Conservation (phyloP, 306 rosid genomes). For the Betula pendula region DNA sequence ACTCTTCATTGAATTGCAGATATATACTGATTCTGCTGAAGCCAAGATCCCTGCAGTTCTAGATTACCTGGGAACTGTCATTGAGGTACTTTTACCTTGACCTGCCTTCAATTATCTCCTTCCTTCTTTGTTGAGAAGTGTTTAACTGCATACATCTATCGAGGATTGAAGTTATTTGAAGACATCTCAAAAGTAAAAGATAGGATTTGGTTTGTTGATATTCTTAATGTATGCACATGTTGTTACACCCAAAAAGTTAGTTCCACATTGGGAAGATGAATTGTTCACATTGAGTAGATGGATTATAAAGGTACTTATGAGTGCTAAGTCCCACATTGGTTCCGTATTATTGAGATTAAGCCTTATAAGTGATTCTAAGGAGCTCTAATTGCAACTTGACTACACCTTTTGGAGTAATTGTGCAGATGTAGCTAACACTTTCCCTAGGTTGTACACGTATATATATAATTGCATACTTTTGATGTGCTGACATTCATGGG, state of each 20-base stretch:
- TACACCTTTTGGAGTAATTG: no score
- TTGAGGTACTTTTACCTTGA: conserved; percentile 60
- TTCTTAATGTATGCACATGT: background rate
- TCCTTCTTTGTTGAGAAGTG: background rate
- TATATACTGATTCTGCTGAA: conserved; percentile 88
- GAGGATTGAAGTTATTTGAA: conserved; percentile 18
- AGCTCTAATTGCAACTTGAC: no score
- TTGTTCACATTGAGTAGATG: no score
- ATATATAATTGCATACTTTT: background rate
- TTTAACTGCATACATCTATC: conserved; percentile 5
- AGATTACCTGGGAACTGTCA: conserved; percentile 84
- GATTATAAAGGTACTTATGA: no score
- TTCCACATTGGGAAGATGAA: no score
- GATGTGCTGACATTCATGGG: background rate
- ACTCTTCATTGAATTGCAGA: conserved; percentile 48
- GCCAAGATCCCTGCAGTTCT: conserved; percentile 94
- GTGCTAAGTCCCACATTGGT: no score
- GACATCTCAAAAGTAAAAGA: conserved; percentile 5
- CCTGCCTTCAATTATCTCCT: conserved; percentile 7
- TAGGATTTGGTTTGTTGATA: conserved; percentile 13
- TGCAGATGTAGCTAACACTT: no score
- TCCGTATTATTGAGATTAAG: no score
- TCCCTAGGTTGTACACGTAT: background rate
- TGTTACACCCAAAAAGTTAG: background rate
- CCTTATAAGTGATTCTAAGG: no score